Evolutionary conservation across 2,329 filamentous ascomycete species (phyloP), one percentile per base, ranked within the genome.

Genomic region (Fusarium pseudonygamai): DNA sequence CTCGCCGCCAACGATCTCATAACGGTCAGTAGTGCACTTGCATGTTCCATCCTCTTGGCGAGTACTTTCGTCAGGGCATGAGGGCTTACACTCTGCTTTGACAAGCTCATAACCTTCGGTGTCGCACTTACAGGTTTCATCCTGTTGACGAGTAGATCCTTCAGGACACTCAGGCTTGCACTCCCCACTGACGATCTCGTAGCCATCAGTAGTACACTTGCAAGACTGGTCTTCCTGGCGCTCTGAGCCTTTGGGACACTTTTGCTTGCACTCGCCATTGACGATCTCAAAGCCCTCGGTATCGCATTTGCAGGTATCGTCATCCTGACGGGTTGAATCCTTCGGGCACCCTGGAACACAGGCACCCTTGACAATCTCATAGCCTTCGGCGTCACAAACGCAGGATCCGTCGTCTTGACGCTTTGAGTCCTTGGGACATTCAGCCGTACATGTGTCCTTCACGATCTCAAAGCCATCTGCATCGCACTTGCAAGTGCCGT

Each of bases 31-130:
- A 36, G n/a, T 10, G 15, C 49, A 52, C n/a, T 36, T 36, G 32
- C 49, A 52, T 13, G 18, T 52, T 26, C 22, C 30, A 20, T 52
- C 47, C 9, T 36, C 47, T 7, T 36, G 47, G 12, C 47, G 47
- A 14, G 47, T 11, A 6, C n/a, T 26, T 9, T 11, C 12, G 0
- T 36, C 5, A 8, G 47, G 47, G 6, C 47, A 52, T 0, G 1
- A 18, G 0, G 49, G 13, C n/a, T 52, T 52, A 24, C 47, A 52
- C 16, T 52, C n/a, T 36, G 16, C 16, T 9, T 50, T 50, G 0
- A 20, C 30, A 3, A 50, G 30, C 11, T 50, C 47, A 14, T 24
- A 24, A 2, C n/a, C 22, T 0, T 34, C n/a, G 0, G 7, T 50
- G 4, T 50, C 30, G 6, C 47, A 50, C 3, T 34, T 34, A 5